These are phyloP conservation scores for Adansonia digitata DNA, from an alignment of 345 rosid genomes.

Conservation along the genomic window DNA sequence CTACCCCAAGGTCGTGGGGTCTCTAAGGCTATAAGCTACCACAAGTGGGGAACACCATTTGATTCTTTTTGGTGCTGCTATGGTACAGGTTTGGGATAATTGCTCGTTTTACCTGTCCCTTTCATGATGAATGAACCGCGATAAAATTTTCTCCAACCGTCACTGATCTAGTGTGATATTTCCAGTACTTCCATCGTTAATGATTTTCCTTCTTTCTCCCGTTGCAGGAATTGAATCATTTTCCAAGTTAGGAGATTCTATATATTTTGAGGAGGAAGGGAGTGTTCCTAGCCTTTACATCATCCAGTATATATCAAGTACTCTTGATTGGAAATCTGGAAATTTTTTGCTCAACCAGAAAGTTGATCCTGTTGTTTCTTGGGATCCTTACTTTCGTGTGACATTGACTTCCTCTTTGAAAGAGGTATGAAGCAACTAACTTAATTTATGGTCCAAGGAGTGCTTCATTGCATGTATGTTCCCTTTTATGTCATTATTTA, in stretches of 20 bases:
- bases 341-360: conserved; percentile 49
- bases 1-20: conserved; percentile 71
- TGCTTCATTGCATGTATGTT: background rate
- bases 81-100: conserved; percentile 63
- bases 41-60: conserved; percentile 76
- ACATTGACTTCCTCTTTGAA: conserved; percentile 42
- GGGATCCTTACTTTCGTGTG: conserved; percentile 58
- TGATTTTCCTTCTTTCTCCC: background rate
- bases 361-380: conserved; percentile 62
- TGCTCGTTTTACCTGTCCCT: background rate
- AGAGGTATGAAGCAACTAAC: conserved; percentile 25
- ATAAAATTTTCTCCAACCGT: background rate
- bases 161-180: background rate
- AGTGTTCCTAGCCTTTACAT: conserved; percentile 61
- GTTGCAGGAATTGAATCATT: conserved; percentile 72
- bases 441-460: background rate
- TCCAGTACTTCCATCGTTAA: background rate
- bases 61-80: conserved; percentile 93
- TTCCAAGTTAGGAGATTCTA: conserved; percentile 91
- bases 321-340: conserved; percentile 63
- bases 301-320: conserved; percentile 75
- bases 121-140: background rate
- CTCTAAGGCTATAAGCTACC: conserved; percentile 68
- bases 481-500: background rate
- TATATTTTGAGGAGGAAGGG: conserved; percentile 79